Evolutionary conservation across 169 alveolate genomes (phyloP).

Genomic region (Cryptosporidium xiaoi): DNA sequence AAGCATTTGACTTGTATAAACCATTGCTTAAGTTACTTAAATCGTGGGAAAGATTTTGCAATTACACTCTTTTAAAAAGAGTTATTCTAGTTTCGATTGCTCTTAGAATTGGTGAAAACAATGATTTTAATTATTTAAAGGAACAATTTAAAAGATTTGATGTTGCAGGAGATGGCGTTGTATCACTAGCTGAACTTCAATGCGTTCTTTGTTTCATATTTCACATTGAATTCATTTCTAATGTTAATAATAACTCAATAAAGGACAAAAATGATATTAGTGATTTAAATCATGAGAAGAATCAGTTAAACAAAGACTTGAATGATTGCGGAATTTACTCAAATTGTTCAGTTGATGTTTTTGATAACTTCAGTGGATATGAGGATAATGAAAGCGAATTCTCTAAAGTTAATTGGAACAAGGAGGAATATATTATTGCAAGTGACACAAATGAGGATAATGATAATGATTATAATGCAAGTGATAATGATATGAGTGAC

Average conservation of each 20-base stretch:
- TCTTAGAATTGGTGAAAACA: constrained; percentile 52
- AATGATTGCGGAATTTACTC: too few relatives aligned
- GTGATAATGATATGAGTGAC: constrained; percentile 40
- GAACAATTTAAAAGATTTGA: constrained; percentile 54
- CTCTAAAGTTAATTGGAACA: too few relatives aligned
- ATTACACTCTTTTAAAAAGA: constrained; percentile 54
- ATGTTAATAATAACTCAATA: neutral
- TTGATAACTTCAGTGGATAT: too few relatives aligned
- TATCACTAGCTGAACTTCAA: constrained; percentile 69
- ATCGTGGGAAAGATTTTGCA: constrained; percentile 62
- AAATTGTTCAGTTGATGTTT: too few relatives aligned
- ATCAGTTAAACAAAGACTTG: too few relatives aligned
- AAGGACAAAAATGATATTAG: too few relatives aligned
- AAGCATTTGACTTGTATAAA: constrained; percentile 22
- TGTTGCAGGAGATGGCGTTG: constrained; percentile 71
- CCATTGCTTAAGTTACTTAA: constrained; percentile 22
- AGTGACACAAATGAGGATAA: neutral
- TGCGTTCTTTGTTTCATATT: constrained; percentile 69
- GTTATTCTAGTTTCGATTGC: constrained; percentile 72
- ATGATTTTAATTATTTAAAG: constrained; percentile 24
- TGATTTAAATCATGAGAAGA: too few relatives aligned
- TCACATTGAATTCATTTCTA: constrained; percentile 46
- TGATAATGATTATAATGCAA: constrained; percentile 32
- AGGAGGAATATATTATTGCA: too few relatives aligned
- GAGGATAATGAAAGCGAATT: too few relatives aligned